Evolutionary conservation across 2,329 filamentous ascomycete species (phyloP).

Genomic region (Shiraia sp.): DNA sequence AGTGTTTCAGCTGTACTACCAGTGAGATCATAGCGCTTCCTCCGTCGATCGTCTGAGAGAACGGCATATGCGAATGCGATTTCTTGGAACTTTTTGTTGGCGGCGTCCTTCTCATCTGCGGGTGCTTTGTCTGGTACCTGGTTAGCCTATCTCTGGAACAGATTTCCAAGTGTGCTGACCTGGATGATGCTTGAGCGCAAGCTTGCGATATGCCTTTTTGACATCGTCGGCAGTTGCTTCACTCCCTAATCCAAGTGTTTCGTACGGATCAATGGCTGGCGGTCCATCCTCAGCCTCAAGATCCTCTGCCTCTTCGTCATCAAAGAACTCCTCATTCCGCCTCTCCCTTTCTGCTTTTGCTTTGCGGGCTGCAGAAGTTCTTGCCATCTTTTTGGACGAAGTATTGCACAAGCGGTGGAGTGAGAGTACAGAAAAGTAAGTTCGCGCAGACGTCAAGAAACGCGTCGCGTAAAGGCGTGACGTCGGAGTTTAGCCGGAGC

Average conservation of each 20-base stretch:
- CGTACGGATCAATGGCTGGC: constrained; percentile 76
- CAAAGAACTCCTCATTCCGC: constrained; percentile 7
- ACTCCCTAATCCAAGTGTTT: constrained; percentile 72
- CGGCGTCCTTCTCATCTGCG: constrained; percentile 67
- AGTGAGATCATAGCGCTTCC: constrained; percentile 85
- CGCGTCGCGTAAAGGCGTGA: constrained; percentile 30
- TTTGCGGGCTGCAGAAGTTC: constrained; percentile 14
- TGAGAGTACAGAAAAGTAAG: constrained; percentile 6
- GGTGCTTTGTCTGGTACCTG: constrained; percentile 70
- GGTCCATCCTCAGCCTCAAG: constrained; percentile 53
- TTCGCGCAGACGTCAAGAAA: constrained; percentile 7
- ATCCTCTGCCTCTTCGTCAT: constrained; percentile 50
- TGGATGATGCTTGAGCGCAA: constrained; percentile 79
- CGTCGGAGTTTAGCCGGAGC: constrained; percentile 28
- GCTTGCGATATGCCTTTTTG: constrained; percentile 89
- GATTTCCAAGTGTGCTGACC: constrained; percentile 55
- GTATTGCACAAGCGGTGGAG: constrained; percentile 5
- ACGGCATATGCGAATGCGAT: constrained; percentile 94
- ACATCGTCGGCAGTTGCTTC: constrained; percentile 76
- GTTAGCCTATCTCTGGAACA: constrained; percentile 9
- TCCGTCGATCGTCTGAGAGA: constrained; percentile 78
- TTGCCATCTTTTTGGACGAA: constrained; percentile 8
- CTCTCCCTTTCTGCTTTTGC: constrained; percentile 8
- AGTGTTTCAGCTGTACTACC: constrained; percentile 86
- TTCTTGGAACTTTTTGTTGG: constrained; percentile 82